These are phyloP conservation scores for Rhododendron ferrugineum DNA, from an alignment of 148 eudicot genomes.

Conservation along the genomic window DNA sequence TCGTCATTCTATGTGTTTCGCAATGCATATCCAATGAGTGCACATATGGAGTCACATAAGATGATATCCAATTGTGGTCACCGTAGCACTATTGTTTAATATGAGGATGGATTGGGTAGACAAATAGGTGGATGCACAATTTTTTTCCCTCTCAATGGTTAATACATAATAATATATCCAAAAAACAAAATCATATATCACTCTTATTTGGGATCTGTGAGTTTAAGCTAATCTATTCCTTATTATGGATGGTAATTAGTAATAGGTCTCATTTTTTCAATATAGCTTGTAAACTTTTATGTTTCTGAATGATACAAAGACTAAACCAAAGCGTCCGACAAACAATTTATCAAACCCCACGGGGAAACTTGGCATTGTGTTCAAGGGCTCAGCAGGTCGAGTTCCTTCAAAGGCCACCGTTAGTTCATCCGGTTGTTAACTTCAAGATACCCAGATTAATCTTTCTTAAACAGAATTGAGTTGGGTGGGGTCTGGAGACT, in stretches of 20 bases:
- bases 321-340: neutral
- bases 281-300: neutral
- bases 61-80: neutral
- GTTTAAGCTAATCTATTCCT: neutral
- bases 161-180: neutral
- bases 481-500: neutral
- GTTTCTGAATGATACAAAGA: neutral
- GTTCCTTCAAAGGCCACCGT: neutral
- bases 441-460: neutral
- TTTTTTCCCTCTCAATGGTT: neutral
- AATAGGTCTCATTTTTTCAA: neutral
- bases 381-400: neutral
- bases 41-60: neutral
- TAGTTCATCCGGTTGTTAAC: neutral
- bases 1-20: neutral
- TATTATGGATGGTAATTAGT: neutral
- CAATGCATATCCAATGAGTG: neutral
- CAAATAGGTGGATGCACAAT: neutral
- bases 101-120: neutral
- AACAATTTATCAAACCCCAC: neutral
- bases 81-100: neutral
- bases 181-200: neutral
- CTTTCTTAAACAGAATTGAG: neutral
- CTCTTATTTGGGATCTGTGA: neutral
- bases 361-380: neutral